A percentile compares a stretch with the other conserved stretches of the same genome.
These are phyloP conservation scores for Fonsecaea erecta DNA, from an alignment of 2,329 filamentous ascomycete genomes.

Conservation along the genomic window DNA sequence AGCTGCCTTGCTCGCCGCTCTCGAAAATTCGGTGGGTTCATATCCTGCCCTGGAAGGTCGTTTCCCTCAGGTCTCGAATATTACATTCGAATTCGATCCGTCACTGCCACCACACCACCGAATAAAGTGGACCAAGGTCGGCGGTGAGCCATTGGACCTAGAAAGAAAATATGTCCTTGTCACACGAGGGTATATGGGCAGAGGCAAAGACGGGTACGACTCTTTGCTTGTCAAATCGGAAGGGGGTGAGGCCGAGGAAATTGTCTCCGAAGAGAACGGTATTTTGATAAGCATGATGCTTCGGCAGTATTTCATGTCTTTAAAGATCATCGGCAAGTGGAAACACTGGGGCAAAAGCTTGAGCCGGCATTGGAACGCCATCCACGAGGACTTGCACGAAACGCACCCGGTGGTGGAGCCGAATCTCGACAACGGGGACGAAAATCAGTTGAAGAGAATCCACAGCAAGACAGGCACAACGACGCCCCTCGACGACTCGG, in stretches of 20 bases:
- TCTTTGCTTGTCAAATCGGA: slow-evolving; percentile 75
- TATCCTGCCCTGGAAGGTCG: slow-evolving; percentile 84
- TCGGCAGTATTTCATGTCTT: slow-evolving; percentile 86
- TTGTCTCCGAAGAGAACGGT: slow-evolving; percentile 85
- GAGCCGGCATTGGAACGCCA: slow-evolving; percentile 66
- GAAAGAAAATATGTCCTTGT: slow-evolving; percentile 71
- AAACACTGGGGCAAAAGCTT: slow-evolving; percentile 68
- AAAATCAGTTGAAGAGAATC: slow-evolving; percentile 15
- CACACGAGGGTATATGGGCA: slow-evolving; percentile 85
- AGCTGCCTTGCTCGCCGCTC: slow-evolving; percentile 72
- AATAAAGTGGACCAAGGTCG: slow-evolving; percentile 66
- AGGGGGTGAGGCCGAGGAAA: slow-evolving; percentile 75
- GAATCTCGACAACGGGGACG: slow-evolving; percentile 4
- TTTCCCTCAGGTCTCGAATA: slow-evolving; percentile 86
- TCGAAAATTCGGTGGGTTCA: slow-evolving; percentile 81
- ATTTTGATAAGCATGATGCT: slow-evolving; percentile 84
- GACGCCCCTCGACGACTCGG: slow-evolving; percentile 50
- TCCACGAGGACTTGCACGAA: slow-evolving; percentile 66
- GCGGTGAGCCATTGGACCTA: slow-evolving; percentile 64
- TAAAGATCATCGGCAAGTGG: slow-evolving; percentile 82
- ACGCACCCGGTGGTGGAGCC: slow-evolving; percentile 35
- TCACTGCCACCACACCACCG: slow-evolving; percentile 64
- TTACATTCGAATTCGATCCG: slow-evolving; percentile 74
- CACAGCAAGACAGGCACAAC: slow-evolving; percentile 38
- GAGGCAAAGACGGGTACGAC: slow-evolving; percentile 83